These are phyloP conservation scores for Colletotrichum australisinense DNA, from an alignment of 2,329 filamentous ascomycete species.

Conservation along the genomic window DNA sequence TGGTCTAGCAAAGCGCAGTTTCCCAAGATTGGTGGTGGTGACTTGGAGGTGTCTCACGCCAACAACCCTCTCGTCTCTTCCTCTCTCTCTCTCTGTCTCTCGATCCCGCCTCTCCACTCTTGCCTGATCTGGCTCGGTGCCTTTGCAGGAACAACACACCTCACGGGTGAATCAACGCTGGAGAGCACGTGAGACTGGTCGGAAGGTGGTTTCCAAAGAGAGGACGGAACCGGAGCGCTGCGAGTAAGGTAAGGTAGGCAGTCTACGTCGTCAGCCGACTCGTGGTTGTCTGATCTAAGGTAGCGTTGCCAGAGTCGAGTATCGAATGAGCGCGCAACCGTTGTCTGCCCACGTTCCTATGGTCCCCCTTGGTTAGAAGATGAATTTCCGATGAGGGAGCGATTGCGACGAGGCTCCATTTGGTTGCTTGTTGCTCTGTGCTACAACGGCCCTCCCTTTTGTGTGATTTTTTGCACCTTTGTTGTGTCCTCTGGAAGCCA, in stretches of 20 bases:
- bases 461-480: neutral
- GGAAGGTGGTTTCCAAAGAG: neutral
- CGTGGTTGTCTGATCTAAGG: neutral
- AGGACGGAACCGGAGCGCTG: neutral
- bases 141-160: neutral
- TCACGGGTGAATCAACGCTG: neutral
- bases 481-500: slow-evolving; percentile 28
- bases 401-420: neutral
- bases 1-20: neutral
- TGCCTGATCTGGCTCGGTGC: neutral
- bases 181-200: neutral
- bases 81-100: neutral
- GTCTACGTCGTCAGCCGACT: neutral
- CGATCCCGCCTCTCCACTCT: neutral
- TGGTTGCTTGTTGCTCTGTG: slow-evolving; percentile 6
- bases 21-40: neutral
- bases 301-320: neutral
- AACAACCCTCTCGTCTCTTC: neutral
- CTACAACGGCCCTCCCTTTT: neutral
- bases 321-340: neutral
- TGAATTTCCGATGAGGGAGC: neutral
- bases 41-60: slow-evolving; percentile 1
- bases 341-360: neutral
- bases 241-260: neutral
- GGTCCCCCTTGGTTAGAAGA: neutral